phyloP scores from a whole-genome alignment of 495 filamentous ascomycete species.

The Trichoderma gamsii region DNA sequence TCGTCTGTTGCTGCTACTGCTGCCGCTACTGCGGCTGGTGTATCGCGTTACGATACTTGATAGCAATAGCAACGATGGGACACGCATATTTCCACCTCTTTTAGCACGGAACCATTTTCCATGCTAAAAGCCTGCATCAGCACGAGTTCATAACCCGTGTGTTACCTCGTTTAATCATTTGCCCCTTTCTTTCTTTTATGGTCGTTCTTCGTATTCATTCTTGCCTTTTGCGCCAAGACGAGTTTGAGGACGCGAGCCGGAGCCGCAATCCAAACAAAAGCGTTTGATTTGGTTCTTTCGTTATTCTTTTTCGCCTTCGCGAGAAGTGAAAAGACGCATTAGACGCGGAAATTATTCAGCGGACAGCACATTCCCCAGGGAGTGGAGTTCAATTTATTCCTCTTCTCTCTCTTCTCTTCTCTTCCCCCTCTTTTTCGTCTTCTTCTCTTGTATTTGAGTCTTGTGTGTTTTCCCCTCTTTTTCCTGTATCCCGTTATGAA shows the following conservation, averaged over 20 bases:
- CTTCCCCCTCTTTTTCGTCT: not conserved
- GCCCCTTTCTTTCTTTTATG: not conserved
- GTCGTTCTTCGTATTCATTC: too few relatives aligned
- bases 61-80: not conserved
- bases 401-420: not conserved
- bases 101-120: not conserved
- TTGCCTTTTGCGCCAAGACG: too few relatives aligned
- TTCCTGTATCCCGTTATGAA: not conserved
- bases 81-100: not conserved
- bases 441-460: conserved; percentile 1
- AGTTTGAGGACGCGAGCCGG: too few relatives aligned
- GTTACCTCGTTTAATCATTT: not conserved
- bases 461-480: not conserved
- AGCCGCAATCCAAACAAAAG: too few relatives aligned
- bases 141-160: too few relatives aligned
- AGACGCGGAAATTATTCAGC: not conserved
- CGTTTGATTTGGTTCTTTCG: not conserved
- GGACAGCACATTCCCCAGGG: not conserved
- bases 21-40: too few relatives aligned
- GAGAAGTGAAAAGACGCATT: not conserved
- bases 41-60: not conserved
- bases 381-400: not conserved
- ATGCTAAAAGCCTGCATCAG: too few relatives aligned
- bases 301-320: not conserved
- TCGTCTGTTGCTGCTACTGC: not conserved